These are phyloP conservation scores for Pythium periplocum DNA, from an alignment of 352 stramenopile species.

Conservation along the genomic window DNA sequence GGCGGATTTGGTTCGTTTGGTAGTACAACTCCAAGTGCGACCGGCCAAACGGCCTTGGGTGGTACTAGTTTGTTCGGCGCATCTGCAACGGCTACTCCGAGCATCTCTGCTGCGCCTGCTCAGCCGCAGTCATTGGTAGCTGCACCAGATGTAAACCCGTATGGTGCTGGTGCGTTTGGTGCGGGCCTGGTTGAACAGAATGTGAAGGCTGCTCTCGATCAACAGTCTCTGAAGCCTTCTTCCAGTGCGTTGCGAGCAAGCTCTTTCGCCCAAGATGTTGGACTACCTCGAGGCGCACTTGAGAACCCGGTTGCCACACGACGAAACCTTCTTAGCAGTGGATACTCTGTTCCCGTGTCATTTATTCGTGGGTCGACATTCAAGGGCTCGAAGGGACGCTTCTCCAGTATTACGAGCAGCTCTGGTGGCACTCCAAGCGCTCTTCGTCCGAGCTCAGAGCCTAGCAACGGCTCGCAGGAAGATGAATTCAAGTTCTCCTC, in stretches of 20 bases:
- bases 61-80: conserved; percentile 7
- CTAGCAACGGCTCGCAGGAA: not conserved
- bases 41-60: conserved; percentile 5
- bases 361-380: conserved; percentile 66
- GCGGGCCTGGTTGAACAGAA: conserved; percentile 45
- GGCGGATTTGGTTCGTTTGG: conserved; percentile 19
- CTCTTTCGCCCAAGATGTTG: conserved; percentile 62
- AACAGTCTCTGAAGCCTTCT: conserved; percentile 21
- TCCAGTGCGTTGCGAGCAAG: conserved; percentile 44
- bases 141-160: conserved; percentile 44
- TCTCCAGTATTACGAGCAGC: conserved; percentile 44
- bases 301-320: conserved; percentile 49
- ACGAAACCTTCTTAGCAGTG: conserved; percentile 34
- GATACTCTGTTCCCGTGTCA: conserved; percentile 54
- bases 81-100: conserved; percentile 1
- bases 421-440: not conserved
- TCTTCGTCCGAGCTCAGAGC: too few species aligned
- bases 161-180: conserved; percentile 44
- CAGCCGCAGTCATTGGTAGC: conserved; percentile 35
- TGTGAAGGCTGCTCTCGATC: conserved; percentile 21
- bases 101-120: not conserved
- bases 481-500: conserved; percentile 30
- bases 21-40: conserved; percentile 4
- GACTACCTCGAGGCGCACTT: conserved; percentile 53
- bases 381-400: conserved; percentile 64